These are phyloP conservation scores for Rhizopus stolonifer DNA, from an alignment of 371 early-diverging fungal species.

Conservation along the genomic window DNA sequence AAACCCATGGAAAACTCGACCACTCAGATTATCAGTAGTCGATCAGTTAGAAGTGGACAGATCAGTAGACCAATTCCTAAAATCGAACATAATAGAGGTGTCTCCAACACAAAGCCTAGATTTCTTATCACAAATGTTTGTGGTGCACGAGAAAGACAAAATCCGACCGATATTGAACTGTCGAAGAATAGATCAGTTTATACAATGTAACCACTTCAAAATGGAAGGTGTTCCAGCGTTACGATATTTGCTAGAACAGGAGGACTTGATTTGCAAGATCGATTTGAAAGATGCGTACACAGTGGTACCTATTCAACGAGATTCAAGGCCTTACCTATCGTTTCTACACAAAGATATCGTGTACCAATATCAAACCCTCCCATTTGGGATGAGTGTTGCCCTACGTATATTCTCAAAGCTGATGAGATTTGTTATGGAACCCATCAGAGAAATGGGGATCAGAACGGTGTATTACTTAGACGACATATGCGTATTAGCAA, in stretches of 20 bases:
- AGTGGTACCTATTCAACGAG: not conserved
- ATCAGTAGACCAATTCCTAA: not conserved
- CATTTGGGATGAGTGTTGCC: too few species aligned
- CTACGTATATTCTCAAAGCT: too few species aligned
- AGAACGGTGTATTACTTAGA: too few species aligned
- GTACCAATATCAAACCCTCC: too few species aligned
- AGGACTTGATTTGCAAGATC: constrained; percentile 35
- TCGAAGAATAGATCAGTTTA: constrained; percentile 32
- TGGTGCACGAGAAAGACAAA: not conserved
- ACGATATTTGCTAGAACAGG: constrained; percentile 18
- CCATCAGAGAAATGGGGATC: too few species aligned
- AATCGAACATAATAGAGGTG: not conserved
- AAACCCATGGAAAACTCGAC: not conserved
- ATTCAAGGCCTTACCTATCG: not conserved
- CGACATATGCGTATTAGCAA: too few species aligned
- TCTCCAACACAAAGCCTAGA: not conserved
- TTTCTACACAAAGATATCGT: not conserved
- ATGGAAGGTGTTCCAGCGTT: constrained; percentile 35
- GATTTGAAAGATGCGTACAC: too few species aligned
- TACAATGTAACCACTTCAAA: constrained; percentile 23
- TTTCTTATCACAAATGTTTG: not conserved
- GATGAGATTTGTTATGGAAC: too few species aligned
- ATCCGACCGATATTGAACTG: constrained; percentile 28
- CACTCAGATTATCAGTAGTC: not conserved
- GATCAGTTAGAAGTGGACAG: not conserved